A percentile compares a stretch with the other conserved stretches of the same genome.
Evolutionary conservation across 441 rosid species (phyloP).

Genomic region (Dalechampia spathulata): DNA sequence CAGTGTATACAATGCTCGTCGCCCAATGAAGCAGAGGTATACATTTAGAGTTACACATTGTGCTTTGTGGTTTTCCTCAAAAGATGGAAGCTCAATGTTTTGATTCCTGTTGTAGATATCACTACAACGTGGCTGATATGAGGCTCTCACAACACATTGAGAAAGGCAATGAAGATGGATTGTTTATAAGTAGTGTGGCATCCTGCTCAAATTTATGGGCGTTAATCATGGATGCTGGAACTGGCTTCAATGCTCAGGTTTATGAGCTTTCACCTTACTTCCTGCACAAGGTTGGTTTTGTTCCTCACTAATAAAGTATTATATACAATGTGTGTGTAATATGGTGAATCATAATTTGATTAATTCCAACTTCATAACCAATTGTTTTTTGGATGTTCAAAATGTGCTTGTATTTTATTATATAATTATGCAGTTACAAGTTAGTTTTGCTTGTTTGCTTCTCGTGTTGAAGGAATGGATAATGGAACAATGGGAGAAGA

Average conservation of each 20-base stretch:
- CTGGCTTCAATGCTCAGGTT: slow-evolving; percentile 71
- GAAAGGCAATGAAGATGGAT: slow-evolving; percentile 84
- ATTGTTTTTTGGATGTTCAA: neutral
- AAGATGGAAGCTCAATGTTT: slow-evolving; percentile 11
- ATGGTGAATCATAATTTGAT: neutral
- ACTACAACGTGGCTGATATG: slow-evolving; percentile 76
- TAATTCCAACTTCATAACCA: too few relatives aligned
- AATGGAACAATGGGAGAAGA: slow-evolving; percentile 96
- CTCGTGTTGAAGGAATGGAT: slow-evolving; percentile 68
- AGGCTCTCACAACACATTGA: slow-evolving; percentile 76
- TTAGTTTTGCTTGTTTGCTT: neutral
- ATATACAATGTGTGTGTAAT: neutral
- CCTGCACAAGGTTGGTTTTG: slow-evolving; percentile 67
- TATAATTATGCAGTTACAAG: slow-evolving; percentile 1
- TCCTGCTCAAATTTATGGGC: slow-evolving; percentile 87
- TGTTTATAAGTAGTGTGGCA: slow-evolving; percentile 81
- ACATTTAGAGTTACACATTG: slow-evolving; percentile 6
- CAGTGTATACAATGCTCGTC: slow-evolving; percentile 82
- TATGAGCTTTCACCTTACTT: slow-evolving; percentile 69
- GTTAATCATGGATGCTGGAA: slow-evolving; percentile 92
- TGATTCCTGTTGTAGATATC: slow-evolving; percentile 47
- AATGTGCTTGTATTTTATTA: slow-evolving; percentile 8
- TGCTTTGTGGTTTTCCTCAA: slow-evolving; percentile 7
- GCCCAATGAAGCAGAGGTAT: slow-evolving; percentile 94
- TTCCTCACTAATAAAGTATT: slow-evolving; percentile 3